Base-by-base conservation (phyloP, 2,329 filamentous ascomycete species). In the Zopfia rhizophila region DNA sequence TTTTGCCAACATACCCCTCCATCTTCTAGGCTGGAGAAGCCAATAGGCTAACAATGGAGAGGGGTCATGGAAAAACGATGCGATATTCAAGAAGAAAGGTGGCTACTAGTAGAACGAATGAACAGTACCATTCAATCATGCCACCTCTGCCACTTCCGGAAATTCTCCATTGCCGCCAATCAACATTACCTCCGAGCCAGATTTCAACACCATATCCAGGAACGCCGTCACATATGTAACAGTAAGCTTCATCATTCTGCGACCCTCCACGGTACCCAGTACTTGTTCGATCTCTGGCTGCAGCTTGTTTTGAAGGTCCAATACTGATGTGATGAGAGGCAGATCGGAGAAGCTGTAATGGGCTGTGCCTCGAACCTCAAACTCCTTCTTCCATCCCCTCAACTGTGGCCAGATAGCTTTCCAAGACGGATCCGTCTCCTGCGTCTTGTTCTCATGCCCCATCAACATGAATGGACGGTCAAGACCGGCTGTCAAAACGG, bases 331-430 rank as follows among this genome's bases (percentile, higher is more conserved):
- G 5, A 63, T 39, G 2, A 61, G 25, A 1, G 61, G 59, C 10
- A 66, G 33, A 36, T 66, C 63, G 2, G 59, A 64, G 33, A 66
- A 66, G 29, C 59, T 55, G 35, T 65, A 65, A 43, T 66, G 63
- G 4, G 55, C 58, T 5, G 61, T 30, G 2, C 47, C 38, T n/a
- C 56, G 56, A 1, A 66, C 57, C 41, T 64, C 61, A 11, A 60
- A 40, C 25, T 66, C 62, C 21, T 48, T 58, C 46, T 63, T 66
- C 63, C 63, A 65, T 5, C 57, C 52, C 8, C 30, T 53, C 16
- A 66, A 24, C 1, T 51, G 39, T 8, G 56, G 48, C 63, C 61
- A 67, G 2, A 51, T 46, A 1, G 51, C 33, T 25, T 58, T 56
- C 63, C 63, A 67, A 3, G 63, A 57, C 2, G 59, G 55, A 38